Conservation (phyloP, 1,284 basidiomycete species). For the Xerocomus nothofagi region DNA sequence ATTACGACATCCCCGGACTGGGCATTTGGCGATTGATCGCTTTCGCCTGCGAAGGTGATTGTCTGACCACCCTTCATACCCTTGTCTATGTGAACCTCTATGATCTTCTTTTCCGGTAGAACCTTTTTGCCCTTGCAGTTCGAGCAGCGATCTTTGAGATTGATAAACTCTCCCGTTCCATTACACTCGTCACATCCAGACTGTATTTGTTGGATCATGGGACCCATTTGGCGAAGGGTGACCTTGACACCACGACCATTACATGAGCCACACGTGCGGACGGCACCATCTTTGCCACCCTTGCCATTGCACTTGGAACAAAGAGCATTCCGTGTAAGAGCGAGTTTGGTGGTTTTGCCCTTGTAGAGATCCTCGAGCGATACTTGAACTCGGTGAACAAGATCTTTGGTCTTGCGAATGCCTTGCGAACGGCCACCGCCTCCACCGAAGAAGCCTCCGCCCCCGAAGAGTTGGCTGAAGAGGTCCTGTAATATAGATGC, state of each 20-base stretch:
- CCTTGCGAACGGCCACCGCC: constrained; percentile 66
- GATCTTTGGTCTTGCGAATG: constrained; percentile 97
- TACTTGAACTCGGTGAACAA: constrained; percentile 95
- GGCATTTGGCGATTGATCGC: constrained; percentile 91
- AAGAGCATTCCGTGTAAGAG: constrained; percentile 93
- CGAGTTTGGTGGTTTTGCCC: constrained; percentile 97
- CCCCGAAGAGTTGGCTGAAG: constrained; percentile 94
- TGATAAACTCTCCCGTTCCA: constrained; percentile 93
- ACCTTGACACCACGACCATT: constrained; percentile 91
- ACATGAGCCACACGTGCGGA: constrained; percentile 79
- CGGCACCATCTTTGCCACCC: constrained; percentile 96
- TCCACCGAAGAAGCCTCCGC: constrained; percentile 53
- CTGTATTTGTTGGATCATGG: constrained; percentile 99
- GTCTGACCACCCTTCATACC: constrained; percentile 99
- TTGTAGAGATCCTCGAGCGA: constrained; percentile 98
- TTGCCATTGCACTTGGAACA: constrained; percentile 94
- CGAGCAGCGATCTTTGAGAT: constrained; percentile 91
- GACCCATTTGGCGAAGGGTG: constrained; percentile 94
- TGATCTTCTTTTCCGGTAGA: constrained; percentile 91
- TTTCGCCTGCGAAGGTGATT: constrained; percentile 93
- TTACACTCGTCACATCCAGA: constrained; percentile 92
- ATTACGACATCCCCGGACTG: constrained; percentile 97
- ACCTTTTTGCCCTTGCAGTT: constrained; percentile 97
- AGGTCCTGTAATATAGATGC: constrained; percentile 67
- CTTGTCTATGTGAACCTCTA: constrained; percentile 99